Evolutionary conservation across 345 rosid genomes (phyloP).

Genomic region (Populus pruinosa): DNA sequence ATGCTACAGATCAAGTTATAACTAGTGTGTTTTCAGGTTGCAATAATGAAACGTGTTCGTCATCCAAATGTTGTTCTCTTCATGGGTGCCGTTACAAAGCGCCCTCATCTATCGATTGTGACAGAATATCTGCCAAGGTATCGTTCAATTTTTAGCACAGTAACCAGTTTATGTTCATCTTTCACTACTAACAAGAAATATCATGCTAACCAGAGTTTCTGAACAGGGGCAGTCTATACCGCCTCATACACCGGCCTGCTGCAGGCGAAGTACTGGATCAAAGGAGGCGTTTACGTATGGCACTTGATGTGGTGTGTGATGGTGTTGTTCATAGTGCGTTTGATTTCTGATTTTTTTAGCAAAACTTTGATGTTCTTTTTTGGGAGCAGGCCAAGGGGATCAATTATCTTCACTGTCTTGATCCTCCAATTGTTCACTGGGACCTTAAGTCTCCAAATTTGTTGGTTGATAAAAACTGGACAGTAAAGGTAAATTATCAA

Average conservation of each 20-base stretch:
- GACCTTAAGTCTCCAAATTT: constrained; percentile 94
- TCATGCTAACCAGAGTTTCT: constrained; percentile 1
- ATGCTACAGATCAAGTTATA: background rate
- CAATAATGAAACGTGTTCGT: constrained; percentile 95
- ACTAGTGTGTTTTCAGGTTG: constrained; percentile 47
- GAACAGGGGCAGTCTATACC: constrained; percentile 89
- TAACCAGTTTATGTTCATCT: background rate
- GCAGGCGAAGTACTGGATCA: constrained; percentile 81
- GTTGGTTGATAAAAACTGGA: constrained; percentile 95
- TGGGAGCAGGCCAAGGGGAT: constrained; percentile 87
- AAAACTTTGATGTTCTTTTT: constrained; percentile 10
- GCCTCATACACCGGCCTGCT: constrained; percentile 83
- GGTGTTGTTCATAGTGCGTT: background rate
- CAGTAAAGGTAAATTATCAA: constrained; percentile 63
- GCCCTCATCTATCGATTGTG: constrained; percentile 80
- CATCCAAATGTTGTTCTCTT: constrained; percentile 98
- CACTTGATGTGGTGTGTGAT: constrained; percentile 79
- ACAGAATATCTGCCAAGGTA: constrained; percentile 94
- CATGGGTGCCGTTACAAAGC: constrained; percentile 98
- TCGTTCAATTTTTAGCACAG: background rate
- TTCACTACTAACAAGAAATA: background rate
- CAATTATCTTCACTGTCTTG: constrained; percentile 88
- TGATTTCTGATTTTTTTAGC: background rate
- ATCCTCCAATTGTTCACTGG: constrained; percentile 94
- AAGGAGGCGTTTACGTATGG: constrained; percentile 87